Evolutionary conservation across 768 basidiomycete species (phyloP), one percentile per base, ranked within the genome.

Genomic region (Dictyophora rubrovolvata): DNA sequence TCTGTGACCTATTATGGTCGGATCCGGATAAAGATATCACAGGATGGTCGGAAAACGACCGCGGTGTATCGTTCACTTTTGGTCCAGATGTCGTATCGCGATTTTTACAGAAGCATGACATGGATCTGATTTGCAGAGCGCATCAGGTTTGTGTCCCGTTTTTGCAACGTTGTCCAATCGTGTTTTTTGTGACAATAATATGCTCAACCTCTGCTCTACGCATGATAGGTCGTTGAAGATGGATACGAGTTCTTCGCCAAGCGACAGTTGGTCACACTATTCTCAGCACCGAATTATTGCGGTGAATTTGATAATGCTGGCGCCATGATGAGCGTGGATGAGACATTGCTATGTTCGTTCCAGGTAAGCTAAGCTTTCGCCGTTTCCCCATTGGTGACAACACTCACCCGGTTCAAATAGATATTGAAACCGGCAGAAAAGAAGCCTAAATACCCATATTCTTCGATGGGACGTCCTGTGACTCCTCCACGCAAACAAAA

Each of bases 241-340:
- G 95, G 95, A 46, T 98, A 98, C 72, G 95, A 98, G 71, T 98
- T 98, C 75, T 98, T 97, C 68, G 94, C 94, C 50, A 97, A 98
- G 75, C 81, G 95, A 64, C 93, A 95, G 75, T 74, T 98, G 64
- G 95, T 98, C 64, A 98, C 95, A 48, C 72, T 98, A 49, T 98
- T 98, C 77, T 95, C 93, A 21, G 95, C 95, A 54, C 95, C 95
- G 60, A 91, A 92, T 76, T 91, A 92, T 68, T 91, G 88, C 66
- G 89, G 92, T 63, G 89, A 98, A 76, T 99, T 99, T 68, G 95
- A 99, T 72, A 99, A 99, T 71, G 94, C 95, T 4, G 95, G 95
- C 37, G 95, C 95, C 35, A 99, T 99, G 95, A 99, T 98, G 95
- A 93, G 90, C 67, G 95, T 99, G 48, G 95, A 97, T 67, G 95